Evolutionary conservation across 345 rosid genomes (phyloP), one percentile per base, ranked within the genome.

Genomic region (Eucalyptus regnans): DNA sequence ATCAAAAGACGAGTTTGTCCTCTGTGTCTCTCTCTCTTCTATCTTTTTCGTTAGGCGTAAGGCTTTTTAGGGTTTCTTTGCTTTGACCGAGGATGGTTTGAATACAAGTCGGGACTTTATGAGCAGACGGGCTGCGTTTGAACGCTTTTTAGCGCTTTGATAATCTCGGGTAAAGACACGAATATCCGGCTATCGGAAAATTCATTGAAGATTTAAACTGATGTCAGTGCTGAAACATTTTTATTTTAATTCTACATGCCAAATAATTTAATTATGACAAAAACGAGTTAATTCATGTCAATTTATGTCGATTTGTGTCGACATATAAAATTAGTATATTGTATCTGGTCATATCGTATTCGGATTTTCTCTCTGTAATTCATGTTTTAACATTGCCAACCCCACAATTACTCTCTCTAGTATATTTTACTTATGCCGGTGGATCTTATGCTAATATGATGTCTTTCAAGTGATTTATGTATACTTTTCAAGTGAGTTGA

Each of bases 1-100:
- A 64, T 56, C 29, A 81, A 89, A 89, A 89, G 90, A 87, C 88
- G 90, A 37, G 90, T 64, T 87, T 89, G 86, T 50, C 56, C 88
- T 15, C 68, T 2, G 3, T 8, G 23, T 43, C 20, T 87, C 44
- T 54, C 25, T 23, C 20, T 48, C 52, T 7, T 6, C 22, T 44
- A 83, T 43, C 52, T 44, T 84, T 84, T 46, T 25, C 86, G 37
- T 44, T 44, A 7, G 37, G 37, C 54, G 31, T 49, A 84, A 46
- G 41, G 54, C 37, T 49, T 49, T 46, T 46, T n/a, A 48, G 25
- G 56, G 54, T 48, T 18, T 46, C 50, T 81, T 85, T 49, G 84
- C 84, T 76, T 76, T 76, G 84, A 76, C 84, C 84, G 84, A 76
- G 48, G 7, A 9, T 20, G 84, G 84, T 76, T 76, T 76, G 84